Percentiles rank a stretch among this genome's conserved stretches.
Conservation (phyloP, 129 eudicot species). For the Flaveria trinervia region DNA sequence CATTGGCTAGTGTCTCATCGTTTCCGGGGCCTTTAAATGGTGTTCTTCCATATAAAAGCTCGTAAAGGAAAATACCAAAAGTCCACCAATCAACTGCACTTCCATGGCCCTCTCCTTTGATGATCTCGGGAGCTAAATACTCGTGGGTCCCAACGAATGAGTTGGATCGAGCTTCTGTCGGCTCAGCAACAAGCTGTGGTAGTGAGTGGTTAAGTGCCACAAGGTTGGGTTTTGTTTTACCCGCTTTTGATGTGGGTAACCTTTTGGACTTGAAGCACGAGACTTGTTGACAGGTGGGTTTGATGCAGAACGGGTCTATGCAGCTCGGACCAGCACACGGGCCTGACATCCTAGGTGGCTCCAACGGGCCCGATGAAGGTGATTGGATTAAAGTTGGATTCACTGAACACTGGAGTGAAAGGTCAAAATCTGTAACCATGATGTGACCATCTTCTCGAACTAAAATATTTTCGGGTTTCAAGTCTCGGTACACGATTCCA, state of each 20-base stretch:
- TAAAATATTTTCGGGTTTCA: constrained; percentile 93
- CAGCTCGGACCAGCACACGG: constrained; percentile 87
- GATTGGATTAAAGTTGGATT: constrained; percentile 75
- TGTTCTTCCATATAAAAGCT: constrained; percentile 38
- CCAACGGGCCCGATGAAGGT: constrained; percentile 39
- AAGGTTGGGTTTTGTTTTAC: constrained; percentile 48
- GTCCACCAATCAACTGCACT: constrained; percentile 99
- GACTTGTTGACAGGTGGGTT: constrained; percentile 30
- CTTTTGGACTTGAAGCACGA: constrained; percentile 73
- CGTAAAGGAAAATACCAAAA: constrained; percentile 71
- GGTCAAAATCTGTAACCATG: constrained; percentile 97
- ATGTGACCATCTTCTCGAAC: constrained; percentile 99
- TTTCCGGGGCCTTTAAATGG: constrained; percentile 81
- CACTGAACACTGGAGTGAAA: constrained; percentile 85
- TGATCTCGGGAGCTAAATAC: constrained; percentile 16
- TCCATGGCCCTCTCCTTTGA: constrained; percentile 58
- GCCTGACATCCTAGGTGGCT: constrained; percentile 73
- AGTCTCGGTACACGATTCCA: constrained; percentile 87
- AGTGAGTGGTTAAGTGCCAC: constrained; percentile 45
- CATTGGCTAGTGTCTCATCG: constrained; percentile 79
- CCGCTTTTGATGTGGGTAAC: constrained; percentile 35
- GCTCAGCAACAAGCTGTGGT: constrained; percentile 87
- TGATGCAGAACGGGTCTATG: constrained; percentile 29
- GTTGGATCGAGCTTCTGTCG: constrained; percentile 86
- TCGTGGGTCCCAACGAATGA: constrained; percentile 87